Base-by-base conservation (phyloP, 345 rosid species). In the Pseudoturritis turrita region DNA sequence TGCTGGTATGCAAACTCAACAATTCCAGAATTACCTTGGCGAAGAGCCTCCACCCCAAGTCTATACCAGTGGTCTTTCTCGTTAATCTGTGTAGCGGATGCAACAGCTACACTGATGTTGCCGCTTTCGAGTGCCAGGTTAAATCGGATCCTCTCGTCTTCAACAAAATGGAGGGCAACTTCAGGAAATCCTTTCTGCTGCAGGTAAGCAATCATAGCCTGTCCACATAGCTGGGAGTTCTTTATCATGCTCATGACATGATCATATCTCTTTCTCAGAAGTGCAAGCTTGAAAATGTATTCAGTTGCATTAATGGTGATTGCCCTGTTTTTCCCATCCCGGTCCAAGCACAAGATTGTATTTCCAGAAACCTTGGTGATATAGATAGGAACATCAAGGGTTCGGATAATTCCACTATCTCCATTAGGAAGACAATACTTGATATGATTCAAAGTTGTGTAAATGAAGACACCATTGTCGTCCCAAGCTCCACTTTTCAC, bases 401-500 rank as follows among this genome's bases (percentile, higher is more conserved):
- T 91, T 74, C 78, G 81, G 45, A 95, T 95, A 54, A 95, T 89
- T 47, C 97, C 98, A 62, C 82, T 87, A 67, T 94, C 98, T 5
- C 97, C 97, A 84, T 91, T 89, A 19, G 98, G 97, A 17, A 89
- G 93, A 77, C 99, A 95, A 64, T 95, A 95, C 77, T 95, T 95
- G 52, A 76, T 55, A 37, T 76, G 79, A 18, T 76, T 70, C 71
- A 70, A 23, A 21, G 79, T 76, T n/a, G 79, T 76, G 76, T 76
- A 76, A 19, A 76, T 76, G 50, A 76, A 76, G 39, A 76, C 76
- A 46, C 79, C 96, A 77, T 88, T 89, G 35, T 95, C 96, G 68
- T 95, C 99, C 97, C 99, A 95, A 9, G 93, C 96, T 76, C 97
- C 99, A 71, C 99, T 89, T 75, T 95, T 91, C 47, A 95, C 91